Percentiles rank a stretch among this genome's conserved stretches.
Conservation (phyloP, 768 basidiomycete species). For the Cystoderma amianthinum region DNA sequence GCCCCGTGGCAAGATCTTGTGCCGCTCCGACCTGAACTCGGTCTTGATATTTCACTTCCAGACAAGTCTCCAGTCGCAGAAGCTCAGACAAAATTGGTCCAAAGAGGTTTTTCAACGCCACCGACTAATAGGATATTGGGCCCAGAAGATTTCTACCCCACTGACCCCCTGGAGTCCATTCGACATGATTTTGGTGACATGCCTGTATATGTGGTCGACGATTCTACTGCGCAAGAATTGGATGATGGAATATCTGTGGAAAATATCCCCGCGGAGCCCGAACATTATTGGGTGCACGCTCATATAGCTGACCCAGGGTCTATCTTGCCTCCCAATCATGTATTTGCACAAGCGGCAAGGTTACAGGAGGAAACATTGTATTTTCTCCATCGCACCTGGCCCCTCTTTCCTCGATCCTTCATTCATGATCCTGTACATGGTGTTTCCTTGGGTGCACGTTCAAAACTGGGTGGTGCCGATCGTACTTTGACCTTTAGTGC, state of each 20-base stretch:
- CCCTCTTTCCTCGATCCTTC: constrained; percentile 66
- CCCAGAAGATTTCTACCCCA: constrained; percentile 55
- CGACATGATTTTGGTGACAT: constrained; percentile 84
- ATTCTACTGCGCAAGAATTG: constrained; percentile 70
- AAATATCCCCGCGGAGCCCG: constrained; percentile 48
- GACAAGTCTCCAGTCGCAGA: constrained; percentile 11
- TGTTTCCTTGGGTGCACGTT: constrained; percentile 30
- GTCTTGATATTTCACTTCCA: constrained; percentile 20
- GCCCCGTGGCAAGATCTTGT: constrained; percentile 76
- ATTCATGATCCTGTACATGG: constrained; percentile 33
- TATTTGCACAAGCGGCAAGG: constrained; percentile 51
- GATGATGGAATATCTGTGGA: constrained; percentile 93
- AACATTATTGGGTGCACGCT: constrained; percentile 72
- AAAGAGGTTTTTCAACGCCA: constrained; percentile 8
- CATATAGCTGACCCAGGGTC: constrained; percentile 93
- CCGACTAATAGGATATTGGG: constrained; percentile 31
- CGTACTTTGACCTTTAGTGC: constrained; percentile 77
- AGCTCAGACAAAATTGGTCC: constrained; percentile 19
- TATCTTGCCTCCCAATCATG: constrained; percentile 64
- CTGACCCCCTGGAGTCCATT: constrained; percentile 60
- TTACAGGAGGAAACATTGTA: constrained; percentile 51
- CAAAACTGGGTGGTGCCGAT: constrained; percentile 30
- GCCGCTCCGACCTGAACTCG: constrained; percentile 29
- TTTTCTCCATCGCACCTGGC: constrained; percentile 51
- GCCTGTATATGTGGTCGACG: constrained; percentile 86